Percentiles rank a stretch among this genome's conserved stretches.
Evolutionary conservation across 78 protist species (phyloP).

Genomic region (Dictyostelium firmibasis): DNA sequence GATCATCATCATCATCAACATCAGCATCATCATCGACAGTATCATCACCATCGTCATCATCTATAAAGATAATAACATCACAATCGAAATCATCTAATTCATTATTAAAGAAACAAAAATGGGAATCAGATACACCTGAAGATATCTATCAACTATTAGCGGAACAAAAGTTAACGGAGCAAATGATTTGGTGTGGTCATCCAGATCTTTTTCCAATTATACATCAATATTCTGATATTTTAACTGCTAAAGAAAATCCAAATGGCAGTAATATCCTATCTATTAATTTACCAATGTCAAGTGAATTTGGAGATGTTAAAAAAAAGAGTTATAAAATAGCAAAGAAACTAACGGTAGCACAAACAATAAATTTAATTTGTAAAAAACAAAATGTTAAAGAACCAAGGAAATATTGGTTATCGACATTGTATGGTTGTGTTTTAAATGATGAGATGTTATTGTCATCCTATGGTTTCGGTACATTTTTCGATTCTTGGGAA

Average conservation of each 20-base stretch:
- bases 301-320: constrained; percentile 42
- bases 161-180: constrained; percentile 68
- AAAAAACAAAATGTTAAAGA: constrained; percentile 38
- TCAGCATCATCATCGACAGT: background rate
- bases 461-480: constrained; percentile 59
- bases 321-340: constrained; percentile 49
- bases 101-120: constrained; percentile 18
- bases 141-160: constrained; percentile 51
- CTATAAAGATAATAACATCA: background rate
- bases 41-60: background rate
- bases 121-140: background rate
- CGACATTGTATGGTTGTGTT: constrained; percentile 60
- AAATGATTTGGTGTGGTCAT: constrained; percentile 76
- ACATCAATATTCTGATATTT: constrained; percentile 3
- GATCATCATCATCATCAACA: background rate
- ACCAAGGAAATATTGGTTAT: constrained; percentile 45
- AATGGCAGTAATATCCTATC: constrained; percentile 26
- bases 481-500: constrained; percentile 72
- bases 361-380: constrained; percentile 63
- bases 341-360: constrained; percentile 63
- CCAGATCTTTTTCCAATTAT: constrained; percentile 61
- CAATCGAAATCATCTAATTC: constrained; percentile 9
- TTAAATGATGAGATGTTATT: constrained; percentile 47
- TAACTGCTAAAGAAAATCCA: background rate
- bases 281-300: constrained; percentile 13